Evolutionary conservation across 2,329 filamentous ascomycete species (phyloP), one percentile per base, ranked within the genome.

Genomic region (Microdochium nivale): DNA sequence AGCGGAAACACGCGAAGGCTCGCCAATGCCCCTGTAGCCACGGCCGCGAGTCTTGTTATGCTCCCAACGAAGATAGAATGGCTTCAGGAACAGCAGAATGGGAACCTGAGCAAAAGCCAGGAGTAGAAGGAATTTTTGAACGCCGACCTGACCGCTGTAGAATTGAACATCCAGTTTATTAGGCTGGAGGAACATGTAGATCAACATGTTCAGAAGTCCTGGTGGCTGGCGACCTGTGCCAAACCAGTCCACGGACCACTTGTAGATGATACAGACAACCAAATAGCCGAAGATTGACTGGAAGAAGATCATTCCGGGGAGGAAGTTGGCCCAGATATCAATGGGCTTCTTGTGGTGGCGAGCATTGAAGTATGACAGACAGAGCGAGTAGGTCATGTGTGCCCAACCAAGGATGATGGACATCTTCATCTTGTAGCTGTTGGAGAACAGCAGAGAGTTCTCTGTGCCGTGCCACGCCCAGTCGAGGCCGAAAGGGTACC

Each of bases 371-470:
- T 88, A 94, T 24, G 94, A 86, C 65, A 95, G 86, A 75, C 88
- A 91, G 47, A 99, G 82, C 19, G 94, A 97, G 74, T 96, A 99
- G 2, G 94, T 99, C 94, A 99, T 99, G 74, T 96, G 91, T 53
- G 83, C 83, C 94, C 95, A 99, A 68, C 95, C 94, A 58, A 99
- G 80, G 59, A 99, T 82, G 66, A 99, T 96, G 75, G 89, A 95
- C 73, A 99, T 88, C 79, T 99, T 99, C 94, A 99, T 99, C 84
- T 99, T 99, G 80, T 94, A 95, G 71, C 88, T 95, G 86, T 99
- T 99, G 68, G 83, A 87, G 74, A 99, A 99, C 49, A 99, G 80
- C 21, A 99, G 79, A 55, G 95, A 87, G 63, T 99, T 99, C 63
- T 97, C 92, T 13, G 90, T 87, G 54, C 87, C 90, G 67, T 99